A percentile compares a stretch with the other conserved stretches of the same genome.
Conservation (phyloP, 2,329 filamentous ascomycete genomes). For the Aspergillus puulaauensis region DNA sequence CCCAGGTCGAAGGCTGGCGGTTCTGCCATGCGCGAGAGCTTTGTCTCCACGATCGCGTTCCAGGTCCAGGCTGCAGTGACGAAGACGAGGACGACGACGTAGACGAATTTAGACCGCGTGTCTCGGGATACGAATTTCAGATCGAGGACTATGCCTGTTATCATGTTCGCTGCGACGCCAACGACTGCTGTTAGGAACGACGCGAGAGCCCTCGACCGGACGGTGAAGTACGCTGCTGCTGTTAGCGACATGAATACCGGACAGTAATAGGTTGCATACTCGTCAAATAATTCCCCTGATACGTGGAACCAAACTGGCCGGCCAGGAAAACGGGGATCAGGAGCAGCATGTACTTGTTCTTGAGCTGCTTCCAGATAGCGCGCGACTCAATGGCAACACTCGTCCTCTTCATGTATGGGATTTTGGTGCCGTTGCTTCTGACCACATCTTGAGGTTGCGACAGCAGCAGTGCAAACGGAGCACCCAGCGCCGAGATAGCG, state of each 20-base stretch:
- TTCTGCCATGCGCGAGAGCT: slow-evolving; percentile 4
- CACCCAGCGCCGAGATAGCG: slow-evolving; percentile 5
- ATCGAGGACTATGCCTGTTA: slow-evolving; percentile 2
- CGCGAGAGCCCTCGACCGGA: slow-evolving; percentile 4
- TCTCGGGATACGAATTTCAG: slow-evolving; percentile 2
- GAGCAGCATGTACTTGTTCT: slow-evolving; percentile 8
- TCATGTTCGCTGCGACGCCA: slow-evolving; percentile 3
- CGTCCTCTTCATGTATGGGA: slow-evolving; percentile 7
- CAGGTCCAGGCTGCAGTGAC: slow-evolving; percentile 6
- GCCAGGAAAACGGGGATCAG: slow-evolving; percentile 7
- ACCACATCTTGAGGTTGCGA: slow-evolving; percentile 6
- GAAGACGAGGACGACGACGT: slow-evolving; percentile 6
- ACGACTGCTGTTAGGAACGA: slow-evolving; percentile 9
- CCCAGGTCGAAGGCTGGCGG: slow-evolving; percentile 4
- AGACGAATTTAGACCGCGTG: background rate
- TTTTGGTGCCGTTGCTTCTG: slow-evolving; percentile 9
- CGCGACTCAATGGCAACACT: slow-evolving; percentile 3
- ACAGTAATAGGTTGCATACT: background rate
- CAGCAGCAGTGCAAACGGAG: background rate
- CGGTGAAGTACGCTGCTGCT: slow-evolving; percentile 2
- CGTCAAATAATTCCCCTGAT: slow-evolving; percentile 8
- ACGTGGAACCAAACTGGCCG: slow-evolving; percentile 6
- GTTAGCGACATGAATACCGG: background rate
- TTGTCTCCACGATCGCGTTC: background rate
- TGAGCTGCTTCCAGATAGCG: slow-evolving; percentile 5